phyloP scores from a whole-genome alignment of 2,329 filamentous ascomycete genomes.

The Coniochaeta prunicola region DNA sequence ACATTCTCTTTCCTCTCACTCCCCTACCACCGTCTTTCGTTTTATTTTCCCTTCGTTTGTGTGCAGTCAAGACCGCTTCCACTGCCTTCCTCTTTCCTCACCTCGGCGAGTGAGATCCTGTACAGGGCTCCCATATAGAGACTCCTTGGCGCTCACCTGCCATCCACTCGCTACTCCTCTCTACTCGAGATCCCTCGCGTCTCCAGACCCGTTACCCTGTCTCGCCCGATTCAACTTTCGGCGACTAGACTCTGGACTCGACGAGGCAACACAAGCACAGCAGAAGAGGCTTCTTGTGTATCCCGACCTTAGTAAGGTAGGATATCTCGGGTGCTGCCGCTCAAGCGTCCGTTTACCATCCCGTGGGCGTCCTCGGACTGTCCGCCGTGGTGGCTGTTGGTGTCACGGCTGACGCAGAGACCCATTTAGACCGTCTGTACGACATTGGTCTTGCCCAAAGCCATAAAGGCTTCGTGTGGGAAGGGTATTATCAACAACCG shows the following conservation, averaged over 20 bases:
- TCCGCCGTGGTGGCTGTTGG: neutral
- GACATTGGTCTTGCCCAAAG: neutral
- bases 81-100: neutral
- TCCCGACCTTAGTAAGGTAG: neutral
- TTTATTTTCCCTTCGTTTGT: neutral
- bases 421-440: slow-evolving; percentile 1
- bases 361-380: neutral
- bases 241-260: neutral
- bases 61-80: neutral
- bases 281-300: neutral
- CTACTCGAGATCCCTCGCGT: neutral
- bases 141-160: neutral
- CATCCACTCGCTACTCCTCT: neutral
- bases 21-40: neutral
- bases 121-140: neutral
- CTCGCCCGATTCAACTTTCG: neutral
- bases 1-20: neutral
- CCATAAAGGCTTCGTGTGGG: neutral
- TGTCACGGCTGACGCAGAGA: neutral
- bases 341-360: neutral
- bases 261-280: neutral
- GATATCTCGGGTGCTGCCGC: neutral
- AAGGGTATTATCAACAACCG: neutral
- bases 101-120: neutral
- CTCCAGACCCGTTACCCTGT: neutral